Base-by-base conservation (phyloP, 495 filamentous ascomycete species). In the Hypoxylon trugodes region DNA sequence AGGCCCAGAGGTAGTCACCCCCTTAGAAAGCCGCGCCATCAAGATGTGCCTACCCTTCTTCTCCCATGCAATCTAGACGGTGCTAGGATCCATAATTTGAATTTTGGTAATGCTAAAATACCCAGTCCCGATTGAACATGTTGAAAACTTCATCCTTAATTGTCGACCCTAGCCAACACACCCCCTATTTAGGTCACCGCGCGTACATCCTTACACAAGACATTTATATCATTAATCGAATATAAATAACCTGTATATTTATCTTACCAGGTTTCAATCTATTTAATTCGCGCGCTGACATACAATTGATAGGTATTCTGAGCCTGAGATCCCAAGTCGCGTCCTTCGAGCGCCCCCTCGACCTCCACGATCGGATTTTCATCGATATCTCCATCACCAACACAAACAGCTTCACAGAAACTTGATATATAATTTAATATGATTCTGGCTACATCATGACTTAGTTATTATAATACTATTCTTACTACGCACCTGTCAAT, bases 351-450 rank as follows among this genome's bases (percentile, higher is more conserved):
- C 10, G 33, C 41, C 24, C 49, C 12, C 21, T 15, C 46, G 10
- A 6, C 46, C 6, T 10, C 53, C 32, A 33, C 19, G 18, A 50
- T 18, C 19, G 9, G 43, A 0, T 40, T 50, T 66, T 26, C 43
- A 66, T 66, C 56, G 10, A 56, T 45, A n/a, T 18, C 56, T 56
- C 56, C 1, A 51, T 50, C 18, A 19, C 36, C n/a, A 48, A 60
- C 0, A 4, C 32, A 12, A 0, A 22, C 19, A 21, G 0, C 3
- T 8, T 25, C 42, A 16, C 32, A 2, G 33, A 55, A 66, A 18
- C n/a, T 48, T 3, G 4, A 54, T 3, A 10, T 22, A 6, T 0
- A 13, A 8, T 7, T 41, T 3, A 25, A n/a, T 3, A 1, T 3
- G 19, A 8, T 12, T 18, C 22, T 0, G 8, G 6, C 15, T 60